A percentile compares a stretch with the other conserved stretches of the same genome.
Conservation (phyloP, 768 basidiomycete species). For the Suillus discolor region DNA sequence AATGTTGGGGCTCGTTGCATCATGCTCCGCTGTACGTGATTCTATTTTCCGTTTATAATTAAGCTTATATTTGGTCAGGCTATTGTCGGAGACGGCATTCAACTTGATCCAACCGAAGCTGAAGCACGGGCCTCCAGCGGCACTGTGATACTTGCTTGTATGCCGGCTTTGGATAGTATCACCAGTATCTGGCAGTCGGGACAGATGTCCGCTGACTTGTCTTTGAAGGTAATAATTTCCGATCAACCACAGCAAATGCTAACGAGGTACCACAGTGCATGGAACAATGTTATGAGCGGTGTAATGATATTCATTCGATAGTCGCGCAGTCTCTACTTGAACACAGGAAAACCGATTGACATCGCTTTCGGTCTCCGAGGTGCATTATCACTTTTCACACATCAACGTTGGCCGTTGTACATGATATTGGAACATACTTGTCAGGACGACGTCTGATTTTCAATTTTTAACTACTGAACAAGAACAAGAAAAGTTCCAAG, state of each 20-base stretch:
- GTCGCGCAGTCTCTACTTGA: constrained; percentile 72
- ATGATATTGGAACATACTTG: neutral
- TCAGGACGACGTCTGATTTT: neutral
- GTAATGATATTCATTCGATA: constrained; percentile 74
- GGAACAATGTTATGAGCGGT: constrained; percentile 68
- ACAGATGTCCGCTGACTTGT: constrained; percentile 53
- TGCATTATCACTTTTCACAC: neutral
- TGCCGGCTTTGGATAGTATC: constrained; percentile 85
- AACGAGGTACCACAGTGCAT: constrained; percentile 52
- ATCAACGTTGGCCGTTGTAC: neutral
- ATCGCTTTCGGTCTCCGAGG: neutral
- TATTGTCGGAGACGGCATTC: constrained; percentile 55
- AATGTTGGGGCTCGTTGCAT: constrained; percentile 83
- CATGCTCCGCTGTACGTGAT: constrained; percentile 72
- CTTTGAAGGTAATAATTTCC: constrained; percentile 51
- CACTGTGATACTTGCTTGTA: constrained; percentile 75
- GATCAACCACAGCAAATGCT: neutral
- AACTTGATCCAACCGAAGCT: constrained; percentile 80
- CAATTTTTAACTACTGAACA: neutral
- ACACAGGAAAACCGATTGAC: constrained; percentile 19
- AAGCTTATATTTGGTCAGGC: constrained; percentile 44
- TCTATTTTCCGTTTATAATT: neutral
- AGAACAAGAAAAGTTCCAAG: neutral
- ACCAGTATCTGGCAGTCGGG: constrained; percentile 91
- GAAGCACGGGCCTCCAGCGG: constrained; percentile 64